Base-by-base conservation (phyloP, 257 asterid genomes). In the Mitragyna speciosa region DNA sequence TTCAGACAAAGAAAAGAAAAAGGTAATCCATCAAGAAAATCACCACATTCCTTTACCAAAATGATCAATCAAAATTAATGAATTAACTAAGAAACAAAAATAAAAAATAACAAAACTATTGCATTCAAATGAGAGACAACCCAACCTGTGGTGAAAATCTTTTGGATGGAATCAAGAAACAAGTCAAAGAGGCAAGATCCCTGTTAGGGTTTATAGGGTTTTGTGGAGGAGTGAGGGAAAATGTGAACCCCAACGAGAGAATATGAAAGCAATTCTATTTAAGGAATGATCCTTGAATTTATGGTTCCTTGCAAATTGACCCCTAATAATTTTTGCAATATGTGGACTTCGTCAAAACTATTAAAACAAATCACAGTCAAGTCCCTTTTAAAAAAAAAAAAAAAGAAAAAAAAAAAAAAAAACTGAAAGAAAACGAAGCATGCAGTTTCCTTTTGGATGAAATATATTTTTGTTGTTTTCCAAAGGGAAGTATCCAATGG, bases 401-500 rank as follows among this genome's bases (percentile, higher is more conserved):
- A n/a, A n/a, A n/a, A n/a, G n/a, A n/a, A n/a, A n/a, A n/a, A n/a
- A n/a, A n/a, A n/a, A n/a, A n/a, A n/a, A n/a, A n/a, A n/a, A n/a
- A n/a, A n/a, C n/a, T n/a, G n/a, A n/a, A n/a, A n/a, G n/a, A n/a
- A n/a, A n/a, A n/a, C n/a, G n/a, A n/a, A n/a, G n/a, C n/a, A n/a
- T n/a, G n/a, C n/a, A n/a, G n/a, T n/a, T n/a, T n/a, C n/a, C n/a
- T n/a, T n/a, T n/a, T n/a, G n/a, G n/a, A n/a, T n/a, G n/a, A n/a
- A n/a, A n/a, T n/a, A n/a, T n/a, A n/a, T 24, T n/a, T 75, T 58
- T 75, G 59, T 75, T 75, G 58, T 75, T 75, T 58, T 75, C 39
- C 54, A 7, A 43, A 22, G 33, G 24, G 14, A 24, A 15, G 66
- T 7, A 59, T n/a, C 67, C 17, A n/a, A 26, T 56, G 26, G 8